Evolutionary conservation across 1,139 yeast species (phyloP), one percentile per base, ranked within the genome.

Genomic region (Meyerozyma athensensis): DNA sequence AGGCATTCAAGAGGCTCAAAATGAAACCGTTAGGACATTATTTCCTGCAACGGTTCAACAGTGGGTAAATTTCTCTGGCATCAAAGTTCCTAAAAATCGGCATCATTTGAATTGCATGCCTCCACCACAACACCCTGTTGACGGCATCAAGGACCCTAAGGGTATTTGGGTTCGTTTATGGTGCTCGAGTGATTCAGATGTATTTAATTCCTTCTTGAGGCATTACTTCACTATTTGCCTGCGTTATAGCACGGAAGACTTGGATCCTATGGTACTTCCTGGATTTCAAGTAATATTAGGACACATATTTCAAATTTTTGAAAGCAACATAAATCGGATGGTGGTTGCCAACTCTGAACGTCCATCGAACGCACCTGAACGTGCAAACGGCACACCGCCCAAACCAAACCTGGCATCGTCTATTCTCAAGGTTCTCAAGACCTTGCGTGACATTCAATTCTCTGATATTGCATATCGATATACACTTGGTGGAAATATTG

Each of bases 151-250:
- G 20, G 83, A 78, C 41, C 79, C 86, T 4, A 72, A 68, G 42
- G 89, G 86, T 0, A 60, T 72, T 10, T 85, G 95, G 95, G 80
- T 78, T 2, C 65, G 77, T 39, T 61, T 73, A 37, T 71, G 75
- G 75, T 59, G 63, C 45, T 54, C 56, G 45, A 57, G 64, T 38
- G 86, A 63, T 73, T 86, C 89, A 61, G 80, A 48, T 57, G 69
- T 86, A 2, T 85, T 86, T 56, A 74, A 76, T 45, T 80, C 94
- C 1, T 86, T 86, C 50, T 63, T 85, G 40, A 79, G 86, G 52
- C 95, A 86, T 56, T 83, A 82, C 52, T 47, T 46, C 36, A 52
- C 44, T 21, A 34, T 35, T 33, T 26, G 35, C 20, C 20, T 33
- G 22, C 32, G 30, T 33, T 21, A 19, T 18, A 38, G 36, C 23